Conservation (phyloP, 176 grass and related monocot genomes). For the Oryza coarctata region DNA sequence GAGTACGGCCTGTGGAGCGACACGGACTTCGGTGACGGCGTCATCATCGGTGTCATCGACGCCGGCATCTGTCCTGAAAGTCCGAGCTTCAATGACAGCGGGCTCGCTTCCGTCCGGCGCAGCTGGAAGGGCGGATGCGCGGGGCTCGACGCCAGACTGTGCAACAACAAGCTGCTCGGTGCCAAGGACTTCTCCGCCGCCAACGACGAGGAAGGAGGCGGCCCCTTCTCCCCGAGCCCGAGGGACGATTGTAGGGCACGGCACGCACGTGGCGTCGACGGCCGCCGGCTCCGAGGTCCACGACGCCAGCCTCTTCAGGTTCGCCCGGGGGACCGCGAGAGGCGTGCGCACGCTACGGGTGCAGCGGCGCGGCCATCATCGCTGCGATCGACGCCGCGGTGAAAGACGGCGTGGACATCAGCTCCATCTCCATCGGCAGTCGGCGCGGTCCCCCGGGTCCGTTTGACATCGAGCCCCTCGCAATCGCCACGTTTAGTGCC, state of each 20-base stretch:
- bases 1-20: neutral
- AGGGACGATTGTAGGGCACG: conserved; percentile 37
- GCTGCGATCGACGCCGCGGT: conserved; percentile 24
- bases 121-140: conserved; percentile 32
- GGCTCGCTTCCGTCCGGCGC: neutral
- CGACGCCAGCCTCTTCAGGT: neutral
- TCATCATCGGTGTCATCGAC: conserved; percentile 58
- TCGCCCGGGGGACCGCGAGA: neutral
- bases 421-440: conserved; percentile 42
- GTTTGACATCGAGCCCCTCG: neutral
- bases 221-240: conserved; percentile 27
- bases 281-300: conserved; percentile 25
- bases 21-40: conserved; percentile 36
- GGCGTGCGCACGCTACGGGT: too few relatives aligned
- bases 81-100: conserved; percentile 38
- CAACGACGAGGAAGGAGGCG: conserved; percentile 14
- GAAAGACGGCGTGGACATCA: conserved; percentile 38
- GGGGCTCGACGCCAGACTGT: conserved; percentile 43
- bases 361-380: neutral
- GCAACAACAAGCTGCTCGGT: conserved; percentile 62
- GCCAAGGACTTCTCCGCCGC: conserved; percentile 48
- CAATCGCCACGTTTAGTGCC: conserved; percentile 30
- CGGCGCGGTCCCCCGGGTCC: rapidly evolving
- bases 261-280: conserved; percentile 36
- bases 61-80: conserved; percentile 52